Conservation (phyloP, 2,329 filamentous ascomycete species). For the Blumeria hordei region DNA sequence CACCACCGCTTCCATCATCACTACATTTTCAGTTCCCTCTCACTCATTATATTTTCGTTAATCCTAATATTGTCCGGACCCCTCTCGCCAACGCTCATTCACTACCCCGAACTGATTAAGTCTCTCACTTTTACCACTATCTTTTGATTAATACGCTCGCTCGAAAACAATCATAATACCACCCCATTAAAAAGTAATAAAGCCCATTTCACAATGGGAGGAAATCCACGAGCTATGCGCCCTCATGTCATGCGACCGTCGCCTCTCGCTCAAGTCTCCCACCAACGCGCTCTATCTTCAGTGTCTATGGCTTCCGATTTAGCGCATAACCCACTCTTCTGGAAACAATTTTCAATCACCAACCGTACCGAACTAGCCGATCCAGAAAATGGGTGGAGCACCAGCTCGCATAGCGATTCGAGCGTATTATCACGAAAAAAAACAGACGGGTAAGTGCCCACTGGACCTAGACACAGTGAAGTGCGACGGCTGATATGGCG, state of each 20-base stretch:
- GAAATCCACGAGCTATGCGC: conserved; percentile 6
- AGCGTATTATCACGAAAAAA: not conserved
- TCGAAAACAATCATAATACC: not conserved
- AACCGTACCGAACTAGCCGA: conserved; percentile 12
- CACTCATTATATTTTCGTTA: too few species aligned
- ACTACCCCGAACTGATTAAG: too few species aligned
- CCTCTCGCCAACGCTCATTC: too few species aligned
- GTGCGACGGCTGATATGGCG: too few species aligned
- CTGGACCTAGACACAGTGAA: not conserved
- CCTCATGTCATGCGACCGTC: conserved; percentile 10
- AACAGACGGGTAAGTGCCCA: not conserved
- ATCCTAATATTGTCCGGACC: too few species aligned
- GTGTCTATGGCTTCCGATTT: conserved; percentile 7
- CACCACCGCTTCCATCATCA: too few species aligned
- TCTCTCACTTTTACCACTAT: too few species aligned
- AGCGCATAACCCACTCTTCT: conserved; percentile 14
- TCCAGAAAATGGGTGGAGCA: conserved; percentile 6
- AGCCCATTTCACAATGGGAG: conserved; percentile 5
- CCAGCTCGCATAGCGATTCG: not conserved
- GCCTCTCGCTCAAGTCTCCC: conserved; percentile 13
- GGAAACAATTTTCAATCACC: conserved; percentile 15
- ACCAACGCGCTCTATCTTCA: conserved; percentile 8
- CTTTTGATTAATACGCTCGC: too few species aligned
- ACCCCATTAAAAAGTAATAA: not conserved
- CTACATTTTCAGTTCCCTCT: too few species aligned